These are phyloP conservation scores for Baorangia bicolor DNA, from an alignment of 768 basidiomycete genomes.

Conservation along the genomic window DNA sequence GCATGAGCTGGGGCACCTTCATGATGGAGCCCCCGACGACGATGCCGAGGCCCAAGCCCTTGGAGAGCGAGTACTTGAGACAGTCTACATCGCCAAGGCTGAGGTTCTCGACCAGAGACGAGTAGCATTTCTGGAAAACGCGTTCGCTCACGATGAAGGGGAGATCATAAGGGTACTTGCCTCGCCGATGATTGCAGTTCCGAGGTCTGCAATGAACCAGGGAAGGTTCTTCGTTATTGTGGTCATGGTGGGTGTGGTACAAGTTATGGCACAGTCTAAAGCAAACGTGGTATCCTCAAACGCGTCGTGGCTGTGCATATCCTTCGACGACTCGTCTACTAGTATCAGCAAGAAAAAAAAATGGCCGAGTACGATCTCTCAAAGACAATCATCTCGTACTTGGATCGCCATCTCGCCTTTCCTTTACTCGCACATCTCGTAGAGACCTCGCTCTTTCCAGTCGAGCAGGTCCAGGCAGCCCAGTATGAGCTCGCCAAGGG, in stretches of 20 bases:
- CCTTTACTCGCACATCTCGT: conserved; percentile 88
- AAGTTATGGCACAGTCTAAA: background rate
- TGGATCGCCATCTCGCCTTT: conserved; percentile 93
- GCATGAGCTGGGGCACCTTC: conserved; percentile 92
- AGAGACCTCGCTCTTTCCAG: conserved; percentile 71
- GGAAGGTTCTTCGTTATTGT: conserved; percentile 82
- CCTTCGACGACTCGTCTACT: conserved; percentile 1
- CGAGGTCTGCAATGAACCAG: conserved; percentile 78
- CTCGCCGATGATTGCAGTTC: conserved; percentile 78
- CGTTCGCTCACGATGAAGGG: background rate
- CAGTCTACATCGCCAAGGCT: conserved; percentile 76
- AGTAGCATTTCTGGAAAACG: conserved; percentile 78
- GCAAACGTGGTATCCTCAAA: conserved; percentile 4
- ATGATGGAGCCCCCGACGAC: conserved; percentile 92
- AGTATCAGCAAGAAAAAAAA: conserved; percentile 17
- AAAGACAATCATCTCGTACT: conserved; percentile 83
- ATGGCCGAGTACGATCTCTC: conserved; percentile 94
- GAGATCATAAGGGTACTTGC: conserved; percentile 37
- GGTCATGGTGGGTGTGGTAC: conserved; percentile 51
- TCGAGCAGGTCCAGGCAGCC: conserved; percentile 77
- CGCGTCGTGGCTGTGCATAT: conserved; percentile 25
- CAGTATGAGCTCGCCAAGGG: conserved; percentile 98
- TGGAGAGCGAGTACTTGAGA: conserved; percentile 89
- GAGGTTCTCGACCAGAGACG: conserved; percentile 83
- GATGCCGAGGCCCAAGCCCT: conserved; percentile 89